Base-by-base conservation (phyloP, 1,284 basidiomycete species). In the Trichosporon sp. region DNA sequence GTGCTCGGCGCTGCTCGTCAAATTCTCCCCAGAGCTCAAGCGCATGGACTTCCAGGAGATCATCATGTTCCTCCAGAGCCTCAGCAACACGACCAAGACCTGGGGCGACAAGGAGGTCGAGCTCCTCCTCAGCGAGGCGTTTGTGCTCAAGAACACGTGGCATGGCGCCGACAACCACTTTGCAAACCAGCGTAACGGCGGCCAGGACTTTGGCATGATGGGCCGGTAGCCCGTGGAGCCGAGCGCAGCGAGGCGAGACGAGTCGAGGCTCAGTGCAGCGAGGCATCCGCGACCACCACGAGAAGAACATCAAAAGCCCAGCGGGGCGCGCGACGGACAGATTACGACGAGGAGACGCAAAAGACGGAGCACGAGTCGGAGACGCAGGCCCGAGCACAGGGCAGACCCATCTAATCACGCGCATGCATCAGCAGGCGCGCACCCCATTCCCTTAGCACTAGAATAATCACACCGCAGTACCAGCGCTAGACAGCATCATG, bases 11-110 rank as follows among this genome's bases (percentile, higher is more conserved):
- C 95, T 98, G 79, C 87, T 98, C 18, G 92, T 95, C 38, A 89
- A 90, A 73, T 98, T 93, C 91, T 94, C 92, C 75, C 90, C 93
- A 66, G 90, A 92, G 77, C 85, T 98, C 69, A 89, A 90, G 38
- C 88, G 91, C 76, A 97, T 97, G 93, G 95, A 98, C 81, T 98
- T 98, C 77, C 95, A 98, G 93, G 94, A 93, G 65, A 97, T 98
- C 82, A 99, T 99, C 83, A 98, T 99, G 91, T 99, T 98, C 85
- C 86, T 99, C 2, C 96, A 99, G 83, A 93, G 92, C 3, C 87
- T 98, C 4, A 96, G 97, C 9, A 99, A 96, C 1, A 92, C 96
- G 77, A 88, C 88, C 65, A 60, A 60, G 56, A 18, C 12, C 15
- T 99, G 97, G 96, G 89, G 89, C 5, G 96, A 99, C 82, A 91